phyloP scores from a whole-genome alignment of 2,329 filamentous ascomycete genomes.

The Neobulgaria alba region DNA sequence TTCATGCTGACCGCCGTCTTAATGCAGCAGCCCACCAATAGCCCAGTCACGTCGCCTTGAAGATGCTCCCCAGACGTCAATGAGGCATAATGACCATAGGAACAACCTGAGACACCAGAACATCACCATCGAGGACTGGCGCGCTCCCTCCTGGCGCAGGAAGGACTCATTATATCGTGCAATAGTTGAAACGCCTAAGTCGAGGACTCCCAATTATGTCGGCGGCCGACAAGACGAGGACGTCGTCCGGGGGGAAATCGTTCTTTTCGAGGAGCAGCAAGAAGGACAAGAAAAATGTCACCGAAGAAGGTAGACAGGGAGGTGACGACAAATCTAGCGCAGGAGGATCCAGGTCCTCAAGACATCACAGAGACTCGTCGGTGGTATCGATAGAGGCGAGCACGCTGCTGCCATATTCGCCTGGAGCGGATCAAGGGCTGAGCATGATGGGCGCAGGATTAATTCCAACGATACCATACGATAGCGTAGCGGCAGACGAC shows the following conservation, averaged over 20 bases:
- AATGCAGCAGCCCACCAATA: constrained; percentile 12
- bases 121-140: constrained; percentile 13
- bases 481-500: constrained; percentile 55
- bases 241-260: constrained; percentile 67
- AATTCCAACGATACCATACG: constrained; percentile 83
- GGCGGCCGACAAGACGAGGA: constrained; percentile 67
- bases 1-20: constrained; percentile 19
- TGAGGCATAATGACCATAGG: constrained; percentile 23
- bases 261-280: constrained; percentile 89
- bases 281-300: constrained; percentile 53
- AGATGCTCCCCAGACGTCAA: constrained; percentile 7
- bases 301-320: constrained; percentile 48
- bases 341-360: constrained; percentile 60
- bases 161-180: not conserved
- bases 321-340: constrained; percentile 52
- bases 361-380: constrained; percentile 67
- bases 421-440: constrained; percentile 50
- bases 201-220: constrained; percentile 37
- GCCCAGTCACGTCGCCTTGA: constrained; percentile 4
- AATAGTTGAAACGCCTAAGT: not conserved
- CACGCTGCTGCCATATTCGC: constrained; percentile 39
- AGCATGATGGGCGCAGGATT: constrained; percentile 71
- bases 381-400: constrained; percentile 61
- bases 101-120: constrained; percentile 23
- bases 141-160: not conserved